Evolutionary conservation across 225 moss, liverwort and hornwort species (phyloP), one percentile per base, ranked within the genome.

Genomic region (Pseudoscleropodium purum): DNA sequence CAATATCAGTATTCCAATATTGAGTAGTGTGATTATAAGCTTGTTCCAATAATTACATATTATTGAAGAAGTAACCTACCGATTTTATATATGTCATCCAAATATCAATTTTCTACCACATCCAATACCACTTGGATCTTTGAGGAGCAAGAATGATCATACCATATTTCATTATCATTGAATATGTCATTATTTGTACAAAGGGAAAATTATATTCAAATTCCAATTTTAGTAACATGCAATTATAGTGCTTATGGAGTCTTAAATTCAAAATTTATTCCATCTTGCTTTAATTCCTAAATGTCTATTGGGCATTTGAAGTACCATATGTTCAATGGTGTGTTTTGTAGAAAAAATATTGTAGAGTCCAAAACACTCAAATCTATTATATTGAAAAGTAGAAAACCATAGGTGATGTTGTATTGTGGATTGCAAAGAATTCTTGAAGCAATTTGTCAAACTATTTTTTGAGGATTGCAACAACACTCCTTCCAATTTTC

Each of bases 241-340:
- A 88, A 8, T 47, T 62, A 36, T 29, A 34, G 5, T 74, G 11
- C 25, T 74, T 1, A 39, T 39, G 1, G 37, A 37, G 18, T 39
- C 2, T 49, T 72, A 4, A 23, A 60, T 49, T 63, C 2, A 15
- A 83, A 25, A 65, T 49, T 27, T 13, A 51, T 51, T 18, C 15
- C 2, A 36, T 29, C 66, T 49, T 66, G 25, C 10, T 83, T 16
- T 47, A 26, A 33, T 61, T 2, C 2, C 17, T 34, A 25, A 17
- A 34, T 34, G 34, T 62, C 9, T 47, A 49, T 62, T 34, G 47
- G 47, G 18, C 24, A 72, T n/a, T 34, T 78, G 1, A 18, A 11
- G 2, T 7, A 60, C 5, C 27, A 47, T 17, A 61, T 85, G 3
- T 15, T 3, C 1, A 45, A 0, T 34, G 3, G 9, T 11, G 8